Evolutionary conservation across 2,329 filamentous ascomycete species (phyloP).

Genomic region (Hymenoscyphus infarciens): DNA sequence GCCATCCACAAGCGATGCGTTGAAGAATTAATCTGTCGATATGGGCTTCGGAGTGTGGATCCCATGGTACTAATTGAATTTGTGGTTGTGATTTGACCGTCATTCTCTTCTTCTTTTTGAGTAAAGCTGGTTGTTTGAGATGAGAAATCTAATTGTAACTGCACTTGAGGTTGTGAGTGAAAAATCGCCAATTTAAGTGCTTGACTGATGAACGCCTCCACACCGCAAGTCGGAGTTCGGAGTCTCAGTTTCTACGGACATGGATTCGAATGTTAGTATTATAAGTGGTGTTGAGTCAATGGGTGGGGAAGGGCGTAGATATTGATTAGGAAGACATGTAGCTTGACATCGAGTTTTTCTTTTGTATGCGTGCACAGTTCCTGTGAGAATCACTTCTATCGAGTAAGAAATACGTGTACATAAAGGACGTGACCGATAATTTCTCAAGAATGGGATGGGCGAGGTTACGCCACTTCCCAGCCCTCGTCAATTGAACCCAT

Average conservation of each 20-base stretch:
- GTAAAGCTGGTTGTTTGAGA: neutral
- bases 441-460: too few relatives aligned
- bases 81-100: slow-evolving; percentile 13
- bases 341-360: neutral
- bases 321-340: neutral
- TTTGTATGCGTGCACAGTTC: neutral
- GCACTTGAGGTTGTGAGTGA: too few relatives aligned
- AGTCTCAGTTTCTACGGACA: neutral
- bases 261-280: neutral
- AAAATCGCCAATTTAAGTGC: too few relatives aligned
- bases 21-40: slow-evolving; percentile 41
- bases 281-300: too few relatives aligned
- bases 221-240: neutral
- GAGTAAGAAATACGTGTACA: too few relatives aligned
- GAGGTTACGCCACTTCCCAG: too few relatives aligned
- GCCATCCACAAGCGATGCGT: slow-evolving; percentile 46
- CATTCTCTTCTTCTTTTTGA: neutral
- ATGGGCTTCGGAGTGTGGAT: slow-evolving; percentile 40
- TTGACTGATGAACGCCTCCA: too few relatives aligned
- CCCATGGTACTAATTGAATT: slow-evolving; percentile 44
- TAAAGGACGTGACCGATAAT: too few relatives aligned
- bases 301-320: neutral
- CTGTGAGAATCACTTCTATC: too few relatives aligned
- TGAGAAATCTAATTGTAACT: neutral
- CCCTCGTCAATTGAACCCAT: too few relatives aligned